Conservation (phyloP, 2,329 filamentous ascomycete genomes). For the Epichloe hybrida region DNA sequence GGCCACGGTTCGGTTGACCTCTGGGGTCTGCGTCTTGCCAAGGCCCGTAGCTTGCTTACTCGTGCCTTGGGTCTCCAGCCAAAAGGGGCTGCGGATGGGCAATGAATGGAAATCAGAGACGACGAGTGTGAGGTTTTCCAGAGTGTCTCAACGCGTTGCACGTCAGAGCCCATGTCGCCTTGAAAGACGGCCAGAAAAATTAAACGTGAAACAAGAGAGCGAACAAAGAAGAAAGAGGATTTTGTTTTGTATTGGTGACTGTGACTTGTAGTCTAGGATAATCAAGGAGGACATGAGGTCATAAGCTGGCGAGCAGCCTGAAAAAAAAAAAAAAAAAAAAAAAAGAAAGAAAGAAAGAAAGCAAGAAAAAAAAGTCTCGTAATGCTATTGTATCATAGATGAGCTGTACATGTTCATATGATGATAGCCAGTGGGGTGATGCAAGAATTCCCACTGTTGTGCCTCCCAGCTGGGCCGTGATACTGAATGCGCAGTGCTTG, state of each 20-base stretch:
- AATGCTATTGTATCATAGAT: not conserved
- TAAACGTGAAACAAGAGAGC: too few species aligned
- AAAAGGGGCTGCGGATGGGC: not conserved
- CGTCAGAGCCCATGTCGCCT: not conserved
- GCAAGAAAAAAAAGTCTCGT: not conserved
- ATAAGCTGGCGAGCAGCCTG: not conserved
- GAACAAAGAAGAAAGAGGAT: too few species aligned
- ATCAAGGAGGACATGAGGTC: not conserved
- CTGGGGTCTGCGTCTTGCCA: not conserved
- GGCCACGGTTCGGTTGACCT: too few species aligned
- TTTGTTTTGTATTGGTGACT: too few species aligned
- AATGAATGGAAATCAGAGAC: not conserved
- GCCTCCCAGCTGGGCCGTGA: conserved; percentile 1
- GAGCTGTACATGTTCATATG: conserved; percentile 1
- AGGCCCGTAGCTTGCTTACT: not conserved
- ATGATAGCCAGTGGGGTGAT: not conserved
- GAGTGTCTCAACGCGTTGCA: not conserved
- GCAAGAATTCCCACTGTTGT: conserved; percentile 3
- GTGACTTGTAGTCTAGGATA: not conserved
- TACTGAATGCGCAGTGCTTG: not conserved
- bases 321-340: too few species aligned
- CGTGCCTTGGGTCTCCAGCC: not conserved
- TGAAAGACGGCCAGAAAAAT: not conserved
- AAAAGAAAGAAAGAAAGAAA: too few species aligned
- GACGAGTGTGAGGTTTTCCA: not conserved